These are phyloP conservation scores for Amauroascus niger DNA, from an alignment of 2,329 filamentous ascomycete species.

Conservation along the genomic window DNA sequence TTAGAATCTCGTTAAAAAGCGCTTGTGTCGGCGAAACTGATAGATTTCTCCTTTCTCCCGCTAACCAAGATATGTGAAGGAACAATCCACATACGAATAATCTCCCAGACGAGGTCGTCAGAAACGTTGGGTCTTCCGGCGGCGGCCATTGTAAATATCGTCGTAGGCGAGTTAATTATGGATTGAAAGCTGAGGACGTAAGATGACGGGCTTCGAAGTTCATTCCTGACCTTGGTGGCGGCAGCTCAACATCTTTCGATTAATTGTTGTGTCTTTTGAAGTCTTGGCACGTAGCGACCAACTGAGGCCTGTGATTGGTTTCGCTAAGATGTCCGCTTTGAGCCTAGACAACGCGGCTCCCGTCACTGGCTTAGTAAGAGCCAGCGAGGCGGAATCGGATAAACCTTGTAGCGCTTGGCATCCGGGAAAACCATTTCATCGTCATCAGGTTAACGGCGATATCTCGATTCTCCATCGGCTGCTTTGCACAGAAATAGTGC, in stretches of 20 bases:
- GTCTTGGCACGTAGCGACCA: slow-evolving; percentile 12
- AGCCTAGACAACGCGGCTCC: slow-evolving; percentile 20
- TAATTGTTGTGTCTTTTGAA: slow-evolving; percentile 14
- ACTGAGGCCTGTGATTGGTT: slow-evolving; percentile 13
- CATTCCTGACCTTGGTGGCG: not conserved
- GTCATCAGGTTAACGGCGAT: not conserved
- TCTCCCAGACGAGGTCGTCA: slow-evolving; percentile 86
- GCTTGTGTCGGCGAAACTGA: not conserved
- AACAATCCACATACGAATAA: slow-evolving; percentile 64
- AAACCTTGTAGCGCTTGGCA: not conserved
- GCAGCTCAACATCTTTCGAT: slow-evolving; percentile 1
- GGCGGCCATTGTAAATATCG: slow-evolving; percentile 31
- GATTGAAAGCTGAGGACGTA: slow-evolving; percentile 1
- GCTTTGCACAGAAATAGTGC: not conserved
- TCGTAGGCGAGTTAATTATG: not conserved
- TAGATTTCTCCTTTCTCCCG: slow-evolving; percentile 1
- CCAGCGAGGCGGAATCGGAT: not conserved
- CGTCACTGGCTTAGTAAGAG: slow-evolving; percentile 1
- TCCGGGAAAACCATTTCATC: not conserved
- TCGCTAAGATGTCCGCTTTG: slow-evolving; percentile 34
- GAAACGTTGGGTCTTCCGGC: slow-evolving; percentile 63
- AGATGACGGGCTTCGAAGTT: slow-evolving; percentile 12
- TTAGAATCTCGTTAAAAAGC: slow-evolving; percentile 3
- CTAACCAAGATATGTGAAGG: not conserved
- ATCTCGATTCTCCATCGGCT: not conserved